Percentiles rank a stretch among this genome's conserved stretches.
Evolutionary conservation across 371 early-diverging fungal species (phyloP).

Genomic region (Mortierella sp.): DNA sequence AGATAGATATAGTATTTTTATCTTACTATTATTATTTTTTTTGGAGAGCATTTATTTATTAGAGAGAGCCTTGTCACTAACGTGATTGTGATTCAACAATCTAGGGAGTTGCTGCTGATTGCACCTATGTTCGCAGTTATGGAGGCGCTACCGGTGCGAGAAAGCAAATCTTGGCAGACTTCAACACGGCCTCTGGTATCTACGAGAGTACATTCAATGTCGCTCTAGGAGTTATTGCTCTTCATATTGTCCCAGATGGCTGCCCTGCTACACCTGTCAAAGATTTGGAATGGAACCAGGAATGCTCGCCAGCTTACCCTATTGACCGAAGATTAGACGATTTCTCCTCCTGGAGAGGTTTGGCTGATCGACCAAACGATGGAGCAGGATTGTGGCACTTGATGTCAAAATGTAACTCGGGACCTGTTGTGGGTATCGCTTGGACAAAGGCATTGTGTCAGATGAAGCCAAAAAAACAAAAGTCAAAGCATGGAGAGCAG

Average conservation of each 20-base stretch:
- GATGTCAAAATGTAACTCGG: constrained; percentile 91
- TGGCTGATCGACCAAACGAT: constrained; percentile 64
- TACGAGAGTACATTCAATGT: constrained; percentile 95
- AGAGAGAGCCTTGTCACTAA: no score
- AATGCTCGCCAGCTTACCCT: constrained; percentile 77
- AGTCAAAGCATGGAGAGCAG: constrained; percentile 52
- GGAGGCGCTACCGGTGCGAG: constrained; percentile 68
- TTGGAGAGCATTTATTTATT: no score
- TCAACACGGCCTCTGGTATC: constrained; percentile 83
- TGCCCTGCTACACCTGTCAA: constrained; percentile 67
- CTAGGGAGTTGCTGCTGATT: constrained; percentile 81
- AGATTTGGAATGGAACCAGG: constrained; percentile 81
- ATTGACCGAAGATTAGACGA: constrained; percentile 88
- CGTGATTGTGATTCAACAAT: not conserved
- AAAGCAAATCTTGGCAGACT: constrained; percentile 79
- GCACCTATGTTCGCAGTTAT: constrained; percentile 76
- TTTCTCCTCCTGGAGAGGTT: constrained; percentile 92
- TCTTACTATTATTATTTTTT: not conserved
- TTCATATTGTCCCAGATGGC: constrained; percentile 72
- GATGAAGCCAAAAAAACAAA: constrained; percentile 60
- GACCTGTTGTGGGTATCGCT: constrained; percentile 93
- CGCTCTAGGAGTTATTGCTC: constrained; percentile 84
- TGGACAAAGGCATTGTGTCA: constrained; percentile 90
- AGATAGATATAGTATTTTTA: not conserved
- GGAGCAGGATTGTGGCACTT: constrained; percentile 94